Conservation (phyloP, 23 red algal species). For the Gracilaria caudata region DNA sequence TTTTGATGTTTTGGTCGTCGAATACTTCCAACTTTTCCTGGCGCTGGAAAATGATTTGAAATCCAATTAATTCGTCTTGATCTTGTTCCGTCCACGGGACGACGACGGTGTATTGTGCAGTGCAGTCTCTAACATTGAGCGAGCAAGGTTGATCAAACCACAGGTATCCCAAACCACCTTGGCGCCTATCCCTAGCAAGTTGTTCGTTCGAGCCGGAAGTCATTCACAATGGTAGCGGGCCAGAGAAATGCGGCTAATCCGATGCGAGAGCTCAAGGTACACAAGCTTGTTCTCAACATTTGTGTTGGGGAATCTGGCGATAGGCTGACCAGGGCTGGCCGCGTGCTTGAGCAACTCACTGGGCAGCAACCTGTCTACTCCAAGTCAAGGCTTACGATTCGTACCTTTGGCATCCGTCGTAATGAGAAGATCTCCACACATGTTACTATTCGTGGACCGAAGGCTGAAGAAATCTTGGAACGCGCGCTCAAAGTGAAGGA, state of each 20-base stretch:
- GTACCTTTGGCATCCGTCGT: conserved; percentile 95
- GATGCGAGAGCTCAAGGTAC: conserved; percentile 91
- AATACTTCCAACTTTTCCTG: no score
- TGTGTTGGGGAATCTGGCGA: conserved; percentile 95
- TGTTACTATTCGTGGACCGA: conserved; percentile 95
- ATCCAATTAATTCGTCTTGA: background rate
- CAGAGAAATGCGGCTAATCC: conserved; percentile 85
- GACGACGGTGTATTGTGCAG: conserved; percentile 15
- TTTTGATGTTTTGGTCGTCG: no score
- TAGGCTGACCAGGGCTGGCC: conserved; percentile 84
- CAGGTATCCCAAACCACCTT: no score
- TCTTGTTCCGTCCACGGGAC: background rate
- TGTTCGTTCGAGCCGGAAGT: background rate
- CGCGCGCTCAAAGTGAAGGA: conserved; percentile 94
- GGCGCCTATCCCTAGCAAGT: no score
- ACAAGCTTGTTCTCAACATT: conserved; percentile 99
- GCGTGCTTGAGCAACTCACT: conserved; percentile 96
- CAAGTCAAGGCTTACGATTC: conserved; percentile 90
- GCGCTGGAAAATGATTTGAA: background rate
- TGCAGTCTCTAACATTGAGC: no score
- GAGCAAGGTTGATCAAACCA: no score
- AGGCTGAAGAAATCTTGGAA: conserved; percentile 96
- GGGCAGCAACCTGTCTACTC: conserved; percentile 87
- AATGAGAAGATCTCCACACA: conserved; percentile 93
- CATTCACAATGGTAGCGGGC: conserved; percentile 55